Evolutionary conservation across 768 basidiomycete species (phyloP).

Genomic region (Lactifluus pinguis): DNA sequence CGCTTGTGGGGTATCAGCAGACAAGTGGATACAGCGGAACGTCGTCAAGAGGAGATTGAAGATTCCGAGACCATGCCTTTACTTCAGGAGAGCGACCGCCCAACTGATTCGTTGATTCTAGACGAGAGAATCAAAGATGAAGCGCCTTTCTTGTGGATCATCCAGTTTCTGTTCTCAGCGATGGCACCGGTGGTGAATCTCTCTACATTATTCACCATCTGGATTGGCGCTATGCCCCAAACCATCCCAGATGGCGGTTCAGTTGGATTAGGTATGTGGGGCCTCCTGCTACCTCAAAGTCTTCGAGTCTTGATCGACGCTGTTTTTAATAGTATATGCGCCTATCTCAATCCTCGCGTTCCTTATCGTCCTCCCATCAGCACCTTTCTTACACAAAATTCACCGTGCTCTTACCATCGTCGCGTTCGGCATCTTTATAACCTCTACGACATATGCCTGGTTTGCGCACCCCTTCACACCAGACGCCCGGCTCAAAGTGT

Average conservation of each 20-base stretch:
- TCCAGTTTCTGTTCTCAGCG: constrained; percentile 47
- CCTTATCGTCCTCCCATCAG: constrained; percentile 48
- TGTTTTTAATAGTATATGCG: constrained; percentile 38
- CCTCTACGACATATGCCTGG: constrained; percentile 34
- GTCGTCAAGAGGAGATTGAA: constrained; percentile 4
- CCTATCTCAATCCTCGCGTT: constrained; percentile 37
- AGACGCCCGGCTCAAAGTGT: constrained; percentile 56
- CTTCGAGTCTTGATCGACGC: background rate
- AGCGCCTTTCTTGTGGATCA: constrained; percentile 45
- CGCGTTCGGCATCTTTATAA: constrained; percentile 32
- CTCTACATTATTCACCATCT: constrained; percentile 37
- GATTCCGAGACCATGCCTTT: constrained; percentile 13
- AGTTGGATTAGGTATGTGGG: constrained; percentile 37
- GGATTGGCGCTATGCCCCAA: constrained; percentile 37
- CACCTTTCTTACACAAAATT: constrained; percentile 53
- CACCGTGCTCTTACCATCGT: constrained; percentile 32
- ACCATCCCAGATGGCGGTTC: constrained; percentile 56
- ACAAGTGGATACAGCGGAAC: constrained; percentile 12
- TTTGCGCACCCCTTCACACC: constrained; percentile 52
- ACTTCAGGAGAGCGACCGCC: background rate
- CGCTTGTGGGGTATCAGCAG: constrained; percentile 20
- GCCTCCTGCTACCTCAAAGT: background rate
- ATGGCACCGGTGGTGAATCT: constrained; percentile 47
- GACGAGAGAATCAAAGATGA: constrained; percentile 17
- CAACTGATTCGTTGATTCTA: background rate